Percentiles rank a stretch among this genome's conserved stretches.
Conservation (phyloP, 148 eudicot genomes). For the Rhododendron molle region DNA sequence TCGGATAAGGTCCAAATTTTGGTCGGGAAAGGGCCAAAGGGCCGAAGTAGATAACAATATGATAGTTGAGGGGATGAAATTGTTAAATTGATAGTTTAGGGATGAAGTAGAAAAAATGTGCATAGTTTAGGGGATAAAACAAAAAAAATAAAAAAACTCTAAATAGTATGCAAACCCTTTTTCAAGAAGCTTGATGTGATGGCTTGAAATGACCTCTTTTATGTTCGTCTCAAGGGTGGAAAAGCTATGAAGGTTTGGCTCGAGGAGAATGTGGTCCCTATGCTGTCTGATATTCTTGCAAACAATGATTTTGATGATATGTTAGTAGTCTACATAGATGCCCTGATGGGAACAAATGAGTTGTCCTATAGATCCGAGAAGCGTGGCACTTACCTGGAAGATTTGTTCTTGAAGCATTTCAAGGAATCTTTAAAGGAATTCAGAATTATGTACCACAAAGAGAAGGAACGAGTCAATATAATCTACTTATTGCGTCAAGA, state of each 20-base stretch:
- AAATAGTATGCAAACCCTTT: background rate
- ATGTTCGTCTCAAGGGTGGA: background rate
- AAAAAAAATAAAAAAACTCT: too few species aligned
- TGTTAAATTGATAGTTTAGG: too few species aligned
- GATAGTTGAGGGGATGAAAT: too few species aligned
- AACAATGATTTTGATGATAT: background rate
- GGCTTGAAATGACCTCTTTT: background rate
- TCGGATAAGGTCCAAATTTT: too few species aligned
- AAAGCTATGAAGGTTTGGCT: background rate
- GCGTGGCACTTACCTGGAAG: background rate
- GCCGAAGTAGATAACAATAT: too few species aligned
- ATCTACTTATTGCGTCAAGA: background rate
- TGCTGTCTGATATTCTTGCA: background rate
- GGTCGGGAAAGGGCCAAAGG: too few species aligned
- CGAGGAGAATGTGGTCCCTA: background rate
- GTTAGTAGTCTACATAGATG: background rate
- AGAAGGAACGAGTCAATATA: conserved; percentile 1
- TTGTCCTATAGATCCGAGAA: conserved; percentile 8
- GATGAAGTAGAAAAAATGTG: too few species aligned
- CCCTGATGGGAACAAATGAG: background rate
- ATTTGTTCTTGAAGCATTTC: background rate
- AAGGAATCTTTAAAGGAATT: conserved; percentile 7
- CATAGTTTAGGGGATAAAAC: too few species aligned
- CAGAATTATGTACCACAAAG: background rate
- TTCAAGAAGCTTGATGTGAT: background rate